Conservation (phyloP, 257 asterid genomes). For the Mentha longifolia region DNA sequence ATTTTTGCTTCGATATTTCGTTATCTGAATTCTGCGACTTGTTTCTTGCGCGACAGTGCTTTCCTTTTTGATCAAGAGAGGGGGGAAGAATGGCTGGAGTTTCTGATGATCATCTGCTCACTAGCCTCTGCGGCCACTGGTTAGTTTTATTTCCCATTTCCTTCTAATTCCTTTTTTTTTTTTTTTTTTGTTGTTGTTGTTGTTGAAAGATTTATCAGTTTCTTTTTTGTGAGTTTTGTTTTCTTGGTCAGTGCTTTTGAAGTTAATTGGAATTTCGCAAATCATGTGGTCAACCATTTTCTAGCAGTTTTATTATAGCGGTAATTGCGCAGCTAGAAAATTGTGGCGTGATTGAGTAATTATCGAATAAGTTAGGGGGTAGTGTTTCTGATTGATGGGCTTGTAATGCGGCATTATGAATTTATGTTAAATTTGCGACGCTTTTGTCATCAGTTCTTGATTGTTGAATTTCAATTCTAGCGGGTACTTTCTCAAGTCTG, state of each 20-base stretch:
- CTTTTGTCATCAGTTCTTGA: conserved; percentile 9
- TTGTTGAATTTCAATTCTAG: conserved; percentile 8
- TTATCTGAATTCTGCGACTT: conserved; percentile 26
- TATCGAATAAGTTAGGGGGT: neutral
- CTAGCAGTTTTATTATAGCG: conserved; percentile 17
- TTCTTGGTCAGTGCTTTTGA: neutral
- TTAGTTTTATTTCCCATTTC: conserved; percentile 19
- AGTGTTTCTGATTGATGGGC: neutral
- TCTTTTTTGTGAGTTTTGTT: neutral
- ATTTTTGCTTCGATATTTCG: neutral
- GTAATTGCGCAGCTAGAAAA: conserved; percentile 8
- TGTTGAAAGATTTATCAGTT: neutral
- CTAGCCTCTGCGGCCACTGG: conserved; percentile 92
- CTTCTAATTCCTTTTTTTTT: neutral
- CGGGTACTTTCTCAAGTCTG: neutral
- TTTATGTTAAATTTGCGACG: neutral
- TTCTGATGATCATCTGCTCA: conserved; percentile 73
- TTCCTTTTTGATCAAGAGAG: conserved; percentile 18
- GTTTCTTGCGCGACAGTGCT: conserved; percentile 15
- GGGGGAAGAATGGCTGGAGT: conserved; percentile 59
- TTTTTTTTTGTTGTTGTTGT: too few relatives aligned
- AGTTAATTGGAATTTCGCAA: conserved; percentile 12
- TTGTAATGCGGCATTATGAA: conserved; percentile 3
- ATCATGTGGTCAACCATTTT: conserved; percentile 8
- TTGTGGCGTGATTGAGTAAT: neutral